Evolutionary conservation across 2,329 filamentous ascomycete genomes (phyloP), one percentile per base, ranked within the genome.

Genomic region (Juglanconis oblonga): DNA sequence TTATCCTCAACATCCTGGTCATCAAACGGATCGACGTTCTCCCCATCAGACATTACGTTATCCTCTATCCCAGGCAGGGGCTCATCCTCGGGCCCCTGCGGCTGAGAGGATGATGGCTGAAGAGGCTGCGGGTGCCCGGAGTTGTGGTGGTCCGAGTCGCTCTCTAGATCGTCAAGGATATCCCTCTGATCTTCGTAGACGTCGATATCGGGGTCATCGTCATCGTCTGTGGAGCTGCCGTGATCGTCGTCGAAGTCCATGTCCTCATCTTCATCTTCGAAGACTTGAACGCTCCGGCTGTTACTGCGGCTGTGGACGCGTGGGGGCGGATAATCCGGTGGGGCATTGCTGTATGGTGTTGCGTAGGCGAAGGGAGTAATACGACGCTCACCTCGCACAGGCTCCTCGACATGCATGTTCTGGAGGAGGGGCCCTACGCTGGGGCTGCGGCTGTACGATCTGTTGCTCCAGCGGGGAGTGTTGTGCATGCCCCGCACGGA

Each of bases 301-400:
- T 50, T 48, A 42, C 35, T 62, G 44, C 42, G 56, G 52, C 53
- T 50, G 13, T 51, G 40, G 1, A 31, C 29, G 5, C 36, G 54
- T 14, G 45, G 55, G 13, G 52, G 45, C 48, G 55, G 36, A 11
- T 52, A 40, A 57, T 82, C 79, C 11, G 77, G 71, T 1, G 84
- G 79, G 3, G 79, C 83, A 62, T 86, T 87, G 67, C 88, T 92
- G 69, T 88, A 81, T 0, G 90, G 90, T 0, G 90, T 93, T 3
- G 88, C 88, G 67, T 92, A 92, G n/a, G 86, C 87, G 64, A 86
- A 86, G 0, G 87, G 88, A 0, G 82, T 85, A 11, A 77, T 78
- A 13, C 72, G 72, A 36, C 79, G 72, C 56, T 70, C 67, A 60
- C 68, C 72, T 66, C 59, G 68, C 67, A 71, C 65, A 10, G 59